Base-by-base conservation (phyloP, 192 early-diverging fungal species). In the Backusella psychrophila region DNA sequence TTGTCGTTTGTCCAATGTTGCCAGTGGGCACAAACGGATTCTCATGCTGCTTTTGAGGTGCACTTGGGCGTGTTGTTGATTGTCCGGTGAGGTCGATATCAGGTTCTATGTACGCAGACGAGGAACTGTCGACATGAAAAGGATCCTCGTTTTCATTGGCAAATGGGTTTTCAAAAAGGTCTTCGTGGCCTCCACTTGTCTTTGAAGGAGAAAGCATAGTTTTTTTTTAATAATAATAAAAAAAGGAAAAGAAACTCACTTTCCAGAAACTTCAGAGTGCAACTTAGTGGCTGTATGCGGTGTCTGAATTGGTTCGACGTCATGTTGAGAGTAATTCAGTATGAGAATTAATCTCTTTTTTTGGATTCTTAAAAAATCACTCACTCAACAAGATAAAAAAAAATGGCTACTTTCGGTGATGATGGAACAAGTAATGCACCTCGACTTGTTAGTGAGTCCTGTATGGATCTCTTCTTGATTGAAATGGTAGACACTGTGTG, bases 401-500 rank as follows among this genome's bases (percentile, higher is more conserved):
- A n/a, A 8, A 59, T 66, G 70, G 21, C 69, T 19, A 34, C 26
- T 29, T 56, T 69, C n/a, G 70, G 26, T 67, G 74, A 67, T 66
- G 74, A 23, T 14, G 41, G 15, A 6, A 42, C 56, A 36, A 66
- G 6, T 4, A 42, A 8, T 63, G 19, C 71, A 63, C 44, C 73
- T 36, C 65, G 52, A 34, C 82, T 84, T 14, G 90, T 94, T 19
- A 90, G 88, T 69, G 94, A 95, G 75, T 77, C 88, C 36, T 86
- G 86, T 72, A 82, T 95, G 36, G 93, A 94, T 31, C 91, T 91
- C 44, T 83, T 95, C 34, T 76, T 94, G 21, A 90, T 91, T 52
- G 94, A 95, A 79, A 93, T 92, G 85, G 93, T 93, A 31, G 87
- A 91, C 67, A 79, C 85, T 2, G 89, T 94, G 85, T 87, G 86